phyloP scores from a whole-genome alignment of 768 basidiomycete species.

The Lactarius evosmus region DNA sequence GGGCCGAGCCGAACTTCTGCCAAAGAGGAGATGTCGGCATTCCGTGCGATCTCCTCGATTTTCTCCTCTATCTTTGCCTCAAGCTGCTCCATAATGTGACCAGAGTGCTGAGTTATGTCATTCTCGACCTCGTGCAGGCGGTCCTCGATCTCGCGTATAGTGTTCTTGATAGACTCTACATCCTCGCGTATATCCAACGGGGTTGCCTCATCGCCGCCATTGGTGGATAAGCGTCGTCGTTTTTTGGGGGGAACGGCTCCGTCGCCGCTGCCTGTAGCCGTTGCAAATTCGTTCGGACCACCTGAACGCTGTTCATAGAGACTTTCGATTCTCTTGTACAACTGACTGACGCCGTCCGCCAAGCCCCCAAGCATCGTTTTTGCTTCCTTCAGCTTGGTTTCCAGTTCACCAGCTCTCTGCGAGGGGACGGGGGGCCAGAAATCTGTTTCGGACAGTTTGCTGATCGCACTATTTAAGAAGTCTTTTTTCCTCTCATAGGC shows the following conservation, averaged over 20 bases:
- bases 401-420: conserved; percentile 30
- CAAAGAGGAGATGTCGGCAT: conserved; percentile 1
- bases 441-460: conserved; percentile 35
- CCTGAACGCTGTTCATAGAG: conserved; percentile 3
- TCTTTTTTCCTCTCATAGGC: conserved; percentile 35
- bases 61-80: conserved; percentile 25
- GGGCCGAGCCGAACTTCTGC: conserved; percentile 1
- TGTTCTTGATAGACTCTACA: conserved; percentile 19
- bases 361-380: conserved; percentile 37
- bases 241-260: conserved; percentile 8
- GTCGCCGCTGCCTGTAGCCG: neutral
- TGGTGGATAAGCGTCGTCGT: conserved; percentile 13
- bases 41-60: conserved; percentile 24
- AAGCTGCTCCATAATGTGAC: conserved; percentile 20
- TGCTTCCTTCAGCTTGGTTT: conserved; percentile 29
- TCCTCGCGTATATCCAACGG: conserved; percentile 16
- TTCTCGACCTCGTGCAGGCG: conserved; percentile 24
- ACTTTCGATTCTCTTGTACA: conserved; percentile 23
- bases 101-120: conserved; percentile 23
- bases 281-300: neutral
- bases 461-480: conserved; percentile 34
- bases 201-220: neutral
- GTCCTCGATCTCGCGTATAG: conserved; percentile 22
- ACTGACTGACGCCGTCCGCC: conserved; percentile 26
- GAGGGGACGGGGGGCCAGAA: conserved; percentile 42